phyloP scores from a whole-genome alignment of 495 filamentous ascomycete species.

The Aspergillus asperescens region DNA sequence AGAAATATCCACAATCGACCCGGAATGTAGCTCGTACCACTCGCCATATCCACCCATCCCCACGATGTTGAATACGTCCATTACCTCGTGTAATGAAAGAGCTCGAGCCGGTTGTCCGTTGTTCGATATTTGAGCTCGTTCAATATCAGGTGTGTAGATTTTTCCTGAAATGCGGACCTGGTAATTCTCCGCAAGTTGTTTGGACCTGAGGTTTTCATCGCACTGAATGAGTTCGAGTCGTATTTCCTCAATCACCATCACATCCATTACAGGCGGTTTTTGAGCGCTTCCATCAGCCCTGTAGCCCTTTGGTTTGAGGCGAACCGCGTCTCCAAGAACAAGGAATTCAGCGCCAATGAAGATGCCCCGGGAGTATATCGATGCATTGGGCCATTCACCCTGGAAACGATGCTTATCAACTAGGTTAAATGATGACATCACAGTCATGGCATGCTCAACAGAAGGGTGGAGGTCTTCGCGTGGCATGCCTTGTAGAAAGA shows the following conservation, averaged over 20 bases:
- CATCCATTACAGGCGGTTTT: conserved; percentile 35
- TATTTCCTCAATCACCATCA: conserved; percentile 50
- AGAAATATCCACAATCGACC: conserved; percentile 38
- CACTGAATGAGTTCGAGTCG: conserved; percentile 39
- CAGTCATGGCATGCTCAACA: conserved; percentile 49
- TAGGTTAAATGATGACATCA: conserved; percentile 49
- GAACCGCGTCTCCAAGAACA: conserved; percentile 47
- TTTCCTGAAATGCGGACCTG: conserved; percentile 43
- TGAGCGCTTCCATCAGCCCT: conserved; percentile 6
- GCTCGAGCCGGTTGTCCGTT: conserved; percentile 22
- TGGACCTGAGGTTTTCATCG: conserved; percentile 39
- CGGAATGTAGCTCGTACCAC: conserved; percentile 45
- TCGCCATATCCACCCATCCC: conserved; percentile 39
- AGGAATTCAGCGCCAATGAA: conserved; percentile 54
- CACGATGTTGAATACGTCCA: conserved; percentile 32
- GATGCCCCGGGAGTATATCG: conserved; percentile 47
- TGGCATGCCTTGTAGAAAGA: conserved; percentile 36
- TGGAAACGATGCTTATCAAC: conserved; percentile 46
- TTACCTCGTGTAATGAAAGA: conserved; percentile 30
- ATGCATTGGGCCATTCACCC: conserved; percentile 51
- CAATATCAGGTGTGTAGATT: conserved; percentile 41
- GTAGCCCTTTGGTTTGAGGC: conserved; percentile 38
- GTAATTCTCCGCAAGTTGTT: conserved; percentile 39
- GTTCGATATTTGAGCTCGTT: conserved; percentile 21
- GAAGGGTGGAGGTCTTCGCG: conserved; percentile 47